Percentiles rank a stretch among this genome's conserved stretches.
phyloP scores from a whole-genome alignment of 345 rosid species.

The Melastoma malabathricum region DNA sequence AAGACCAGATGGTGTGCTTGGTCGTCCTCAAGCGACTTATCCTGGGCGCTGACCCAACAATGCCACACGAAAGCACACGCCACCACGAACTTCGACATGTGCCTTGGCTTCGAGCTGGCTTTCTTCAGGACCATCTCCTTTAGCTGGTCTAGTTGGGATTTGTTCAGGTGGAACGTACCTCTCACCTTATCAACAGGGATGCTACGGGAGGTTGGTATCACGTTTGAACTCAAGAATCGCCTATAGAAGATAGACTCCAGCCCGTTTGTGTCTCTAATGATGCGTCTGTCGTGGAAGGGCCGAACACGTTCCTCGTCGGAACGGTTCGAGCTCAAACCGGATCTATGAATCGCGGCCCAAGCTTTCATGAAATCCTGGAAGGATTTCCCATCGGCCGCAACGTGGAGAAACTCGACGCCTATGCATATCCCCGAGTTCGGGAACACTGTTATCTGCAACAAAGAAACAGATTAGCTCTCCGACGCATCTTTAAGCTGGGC shows the following conservation, averaged over 20 bases:
- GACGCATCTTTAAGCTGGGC: too few relatives aligned
- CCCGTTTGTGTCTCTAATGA: constrained; percentile 12
- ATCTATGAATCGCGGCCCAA: constrained; percentile 18
- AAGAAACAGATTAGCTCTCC: not conserved
- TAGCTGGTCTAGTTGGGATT: constrained; percentile 7
- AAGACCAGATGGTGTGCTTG: constrained; percentile 7
- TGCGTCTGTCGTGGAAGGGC: constrained; percentile 10
- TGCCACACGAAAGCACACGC: constrained; percentile 24
- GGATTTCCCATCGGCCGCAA: constrained; percentile 24
- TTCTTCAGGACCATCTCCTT: constrained; percentile 8
- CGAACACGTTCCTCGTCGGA: not conserved
- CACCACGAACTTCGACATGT: constrained; percentile 15
- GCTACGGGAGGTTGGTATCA: not conserved
- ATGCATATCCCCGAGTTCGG: constrained; percentile 24
- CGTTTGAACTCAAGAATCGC: constrained; percentile 3
- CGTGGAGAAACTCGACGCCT: constrained; percentile 17
- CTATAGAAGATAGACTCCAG: constrained; percentile 8
- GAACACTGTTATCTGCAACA: constrained; percentile 15
- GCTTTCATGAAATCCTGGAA: constrained; percentile 27
- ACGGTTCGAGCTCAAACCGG: not conserved
- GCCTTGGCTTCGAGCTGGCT: not conserved
- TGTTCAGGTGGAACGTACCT: constrained; percentile 14
- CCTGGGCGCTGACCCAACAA: constrained; percentile 14
- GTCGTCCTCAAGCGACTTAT: not conserved
- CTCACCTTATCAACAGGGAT: constrained; percentile 11